Evolutionary conservation across 331 rosid genomes (phyloP).

Genomic region (Stylosanthes scabra): DNA sequence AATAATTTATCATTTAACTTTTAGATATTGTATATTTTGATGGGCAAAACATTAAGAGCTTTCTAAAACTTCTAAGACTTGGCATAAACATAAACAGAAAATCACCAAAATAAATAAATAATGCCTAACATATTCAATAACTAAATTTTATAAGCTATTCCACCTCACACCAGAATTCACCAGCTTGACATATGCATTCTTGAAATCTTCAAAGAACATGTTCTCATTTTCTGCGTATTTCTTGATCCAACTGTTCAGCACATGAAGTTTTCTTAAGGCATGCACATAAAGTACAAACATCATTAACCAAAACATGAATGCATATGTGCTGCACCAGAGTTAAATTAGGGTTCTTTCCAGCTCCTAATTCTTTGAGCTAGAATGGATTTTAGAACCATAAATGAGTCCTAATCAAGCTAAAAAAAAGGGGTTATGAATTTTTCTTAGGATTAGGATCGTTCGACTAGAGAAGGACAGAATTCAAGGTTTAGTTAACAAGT

Average conservation of each 20-base stretch:
- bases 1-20: background rate
- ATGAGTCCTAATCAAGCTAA: background rate
- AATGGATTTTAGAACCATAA: background rate
- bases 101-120: constrained; percentile 9
- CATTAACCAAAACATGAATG: constrained; percentile 29
- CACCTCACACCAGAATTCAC: constrained; percentile 90
- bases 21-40: background rate
- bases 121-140: constrained; percentile 29
- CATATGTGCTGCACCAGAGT: constrained; percentile 29
- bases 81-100: constrained; percentile 20
- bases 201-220: constrained; percentile 82
- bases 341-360: constrained; percentile 4
- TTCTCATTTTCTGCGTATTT: constrained; percentile 75
- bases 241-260: constrained; percentile 76
- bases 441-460: constrained; percentile 10
- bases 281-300: constrained; percentile 21
- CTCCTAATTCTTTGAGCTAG: background rate
- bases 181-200: constrained; percentile 78
- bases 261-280: constrained; percentile 38
- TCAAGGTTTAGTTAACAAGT: background rate
- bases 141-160: constrained; percentile 55
- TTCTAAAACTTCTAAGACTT: constrained; percentile 4
- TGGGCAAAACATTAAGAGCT: constrained; percentile 16
- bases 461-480: constrained; percentile 22
- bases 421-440: background rate